Base-by-base conservation (phyloP, 805 yeast genomes). In the Schwanniomyces yamadae region DNA sequence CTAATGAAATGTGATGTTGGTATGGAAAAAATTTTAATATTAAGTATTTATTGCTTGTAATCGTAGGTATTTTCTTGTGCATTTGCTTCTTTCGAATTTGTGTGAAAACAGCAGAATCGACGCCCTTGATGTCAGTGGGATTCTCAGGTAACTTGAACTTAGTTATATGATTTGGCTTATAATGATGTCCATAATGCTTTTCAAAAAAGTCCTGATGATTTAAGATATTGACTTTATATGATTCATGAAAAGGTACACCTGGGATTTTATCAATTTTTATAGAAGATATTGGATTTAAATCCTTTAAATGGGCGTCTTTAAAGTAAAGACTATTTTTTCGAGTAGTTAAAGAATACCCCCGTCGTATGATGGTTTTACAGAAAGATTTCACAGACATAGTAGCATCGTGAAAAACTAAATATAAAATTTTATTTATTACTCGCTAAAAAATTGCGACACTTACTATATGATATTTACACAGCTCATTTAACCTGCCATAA, bases 41-140 rank as follows among this genome's bases (percentile, higher is more conserved):
- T 40, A 66, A 48, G 42, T 48, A 61, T 18, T 40, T 33, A 44
- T 44, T 50, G 17, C 31, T 26, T 35, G 47, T 10, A 24, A 57
- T 25, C 12, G 40, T 31, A 8, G 59, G 59, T 20, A 48, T 17
- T 11, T 42, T 33, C 14, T 41, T 41, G 23, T 31, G 31, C 8
- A 45, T 6, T 8, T 23, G 33, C 23, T 31, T 28, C n/a, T 38
- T 31, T 17, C 43, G 38, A 16, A 45, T 26, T 29, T 44, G 38
- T 12, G 19, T 14, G 38, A 50, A 55, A 1, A 48, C 61, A 0
- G 44, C 40, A 3, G 47, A 34, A 36, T 59, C 66, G 6, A 66
- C 45, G 3, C 73, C 73, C 21, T 46, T 52, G 19, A 67, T 67
- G 28, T 67, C 71, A 1, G 59, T 54, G 6, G 60, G 54, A 3